Evolutionary conservation across 1,284 basidiomycete genomes (phyloP), one percentile per base, ranked within the genome.

Genomic region (Boletellus sp.): DNA sequence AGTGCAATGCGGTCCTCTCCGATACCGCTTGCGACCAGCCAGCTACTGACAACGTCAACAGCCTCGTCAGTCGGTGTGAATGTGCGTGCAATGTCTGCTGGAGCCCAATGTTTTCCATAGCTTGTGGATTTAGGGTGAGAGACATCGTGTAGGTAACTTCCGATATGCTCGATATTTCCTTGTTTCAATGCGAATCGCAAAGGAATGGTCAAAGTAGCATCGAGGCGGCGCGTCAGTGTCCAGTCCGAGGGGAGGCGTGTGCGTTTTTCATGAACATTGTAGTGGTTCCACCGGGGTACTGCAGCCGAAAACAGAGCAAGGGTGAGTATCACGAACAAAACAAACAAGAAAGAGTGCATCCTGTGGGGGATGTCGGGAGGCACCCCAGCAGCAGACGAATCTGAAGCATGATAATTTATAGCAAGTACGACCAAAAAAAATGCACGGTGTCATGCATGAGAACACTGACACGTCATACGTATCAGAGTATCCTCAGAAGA

Each of bases 51-150:
- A 5, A 55, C 49, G 27, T 63, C 53, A 22, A 74, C 53, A 1
- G 70, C 58, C 36, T 73, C 62, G 5, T 52, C 36, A 10, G 61
- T 64, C 1, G 75, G 71, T 8, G 69, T 62, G 51, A 77, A 78
- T 11, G 61, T 70, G 22, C 60, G 44, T 2, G 59, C 58, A 29
- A 77, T 53, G 36, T 70, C 56, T 8, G 56, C 62, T 17, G 70
- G 52, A 3, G 58, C 49, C 74, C 74, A 76, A 47, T 76, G 71
- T 11, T 69, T 64, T 5, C 74, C 73, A 45, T 72, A 77, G 54
- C 61, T 64, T 2, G 58, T 43, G 1, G 69, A 76, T 8, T 63
- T 57, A 0, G 74, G 75, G 41, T 72, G 63, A 21, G 73, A 72
- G 5, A 76, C 66, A 23, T 68, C 68, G 36, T 67, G 52, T 34